phyloP scores from a whole-genome alignment of 2,329 filamentous ascomycete species.

The Aspergillus sp. region DNA sequence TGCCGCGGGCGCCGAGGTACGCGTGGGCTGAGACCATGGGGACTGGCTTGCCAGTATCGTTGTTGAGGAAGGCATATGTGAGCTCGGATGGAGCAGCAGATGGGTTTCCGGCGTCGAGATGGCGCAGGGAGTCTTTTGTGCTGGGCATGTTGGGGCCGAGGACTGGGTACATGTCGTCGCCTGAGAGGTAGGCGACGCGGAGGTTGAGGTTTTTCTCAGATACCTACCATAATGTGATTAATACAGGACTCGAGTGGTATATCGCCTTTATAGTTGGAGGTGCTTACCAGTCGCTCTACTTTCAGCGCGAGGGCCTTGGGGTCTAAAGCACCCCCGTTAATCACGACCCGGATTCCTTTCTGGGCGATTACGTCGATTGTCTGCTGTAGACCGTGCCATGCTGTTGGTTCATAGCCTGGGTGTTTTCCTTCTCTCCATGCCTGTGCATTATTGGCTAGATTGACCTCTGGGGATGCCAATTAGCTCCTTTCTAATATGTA shows the following conservation, averaged over 20 bases:
- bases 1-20: constrained; percentile 54
- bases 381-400: constrained; percentile 50
- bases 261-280: neutral
- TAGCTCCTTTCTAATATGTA: constrained; percentile 3
- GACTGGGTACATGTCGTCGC: constrained; percentile 45
- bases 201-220: constrained; percentile 36
- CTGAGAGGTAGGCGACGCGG: constrained; percentile 47
- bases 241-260: too few relatives aligned
- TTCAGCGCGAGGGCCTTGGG: constrained; percentile 53
- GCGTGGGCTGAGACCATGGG: constrained; percentile 47
- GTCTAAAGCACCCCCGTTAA: constrained; percentile 59
- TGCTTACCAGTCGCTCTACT: constrained; percentile 38
- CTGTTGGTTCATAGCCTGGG: constrained; percentile 47
- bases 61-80: constrained; percentile 39
- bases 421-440: constrained; percentile 42
- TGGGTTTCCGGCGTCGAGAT: constrained; percentile 44
- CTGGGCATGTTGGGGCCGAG: constrained; percentile 36
- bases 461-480: constrained; percentile 35
- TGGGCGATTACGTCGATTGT: constrained; percentile 48
- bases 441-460: constrained; percentile 49
- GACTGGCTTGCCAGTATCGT: constrained; percentile 37
- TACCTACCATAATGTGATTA: constrained; percentile 22
- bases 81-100: constrained; percentile 35
- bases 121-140: constrained; percentile 33
- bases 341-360: constrained; percentile 54